phyloP scores from a whole-genome alignment of 306 rosid genomes.

The Vachellia pachyceras region DNA sequence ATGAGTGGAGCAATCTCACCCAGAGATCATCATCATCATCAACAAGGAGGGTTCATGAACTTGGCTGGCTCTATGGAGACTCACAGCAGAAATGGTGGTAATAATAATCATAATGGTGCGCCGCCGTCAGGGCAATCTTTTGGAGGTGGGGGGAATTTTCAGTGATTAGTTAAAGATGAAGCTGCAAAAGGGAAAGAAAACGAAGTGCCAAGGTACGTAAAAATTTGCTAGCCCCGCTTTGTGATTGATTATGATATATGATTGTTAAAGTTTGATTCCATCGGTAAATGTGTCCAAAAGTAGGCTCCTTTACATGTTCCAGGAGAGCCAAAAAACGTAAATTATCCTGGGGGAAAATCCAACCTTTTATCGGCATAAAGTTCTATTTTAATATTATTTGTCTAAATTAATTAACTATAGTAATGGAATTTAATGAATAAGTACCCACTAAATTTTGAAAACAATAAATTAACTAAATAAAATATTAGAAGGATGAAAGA shows the following conservation, averaged over 20 bases:
- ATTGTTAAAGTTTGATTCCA: constrained; percentile 27
- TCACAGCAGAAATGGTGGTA: constrained; percentile 40
- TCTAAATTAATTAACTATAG: background rate
- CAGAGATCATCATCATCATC: constrained; percentile 50
- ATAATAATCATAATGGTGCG: constrained; percentile 28
- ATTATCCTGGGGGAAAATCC: background rate
- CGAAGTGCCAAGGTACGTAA: constrained; percentile 53
- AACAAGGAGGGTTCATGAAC: constrained; percentile 44
- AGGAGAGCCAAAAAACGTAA: background rate
- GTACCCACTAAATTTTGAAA: too few relatives aligned
- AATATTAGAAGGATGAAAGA: too few relatives aligned
- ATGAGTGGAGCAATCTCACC: constrained; percentile 68
- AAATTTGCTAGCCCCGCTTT: background rate
- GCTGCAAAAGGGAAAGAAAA: background rate
- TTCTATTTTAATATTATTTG: too few relatives aligned
- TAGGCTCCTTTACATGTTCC: background rate
- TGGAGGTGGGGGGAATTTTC: constrained; percentile 70
- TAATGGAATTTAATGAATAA: background rate
- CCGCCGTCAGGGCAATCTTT: constrained; percentile 66
- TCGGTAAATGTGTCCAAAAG: constrained; percentile 49
- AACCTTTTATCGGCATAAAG: background rate
- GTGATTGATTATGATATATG: background rate
- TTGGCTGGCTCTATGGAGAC: constrained; percentile 51
- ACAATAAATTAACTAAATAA: too few relatives aligned
- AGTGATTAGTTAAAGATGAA: constrained; percentile 31